Evolutionary conservation across 805 yeast genomes (phyloP).

Genomic region (Torulaspora maleeae): DNA sequence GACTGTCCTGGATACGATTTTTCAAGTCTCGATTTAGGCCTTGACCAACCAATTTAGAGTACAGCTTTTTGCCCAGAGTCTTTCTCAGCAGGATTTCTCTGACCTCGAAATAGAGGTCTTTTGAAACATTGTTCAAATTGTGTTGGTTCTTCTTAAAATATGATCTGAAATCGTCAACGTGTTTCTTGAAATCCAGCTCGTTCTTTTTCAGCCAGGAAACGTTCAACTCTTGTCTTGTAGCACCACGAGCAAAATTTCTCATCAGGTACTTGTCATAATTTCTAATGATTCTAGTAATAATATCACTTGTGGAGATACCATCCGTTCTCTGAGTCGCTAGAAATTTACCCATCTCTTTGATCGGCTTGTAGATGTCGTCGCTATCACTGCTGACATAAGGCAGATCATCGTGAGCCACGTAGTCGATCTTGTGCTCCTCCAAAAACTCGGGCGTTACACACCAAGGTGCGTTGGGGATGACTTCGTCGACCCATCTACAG

Average conservation of each 20-base stretch:
- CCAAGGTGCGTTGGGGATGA: constrained; percentile 94
- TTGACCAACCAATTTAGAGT: constrained; percentile 28
- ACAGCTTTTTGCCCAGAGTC: constrained; percentile 34
- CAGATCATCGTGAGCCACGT: constrained; percentile 95
- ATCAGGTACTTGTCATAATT: constrained; percentile 95
- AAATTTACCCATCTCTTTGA: constrained; percentile 86
- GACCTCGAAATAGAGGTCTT: constrained; percentile 80
- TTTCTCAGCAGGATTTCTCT: constrained; percentile 54
- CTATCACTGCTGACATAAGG: constrained; percentile 88
- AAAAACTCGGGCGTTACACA: constrained; percentile 79
- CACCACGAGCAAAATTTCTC: constrained; percentile 97
- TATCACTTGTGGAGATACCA: constrained; percentile 93
- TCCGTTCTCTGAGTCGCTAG: constrained; percentile 94
- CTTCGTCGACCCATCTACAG: constrained; percentile 98
- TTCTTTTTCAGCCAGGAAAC: constrained; percentile 97
- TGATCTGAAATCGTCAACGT: constrained; percentile 78
- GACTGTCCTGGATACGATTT: constrained; percentile 12
- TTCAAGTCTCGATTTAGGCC: constrained; percentile 46
- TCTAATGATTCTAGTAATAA: constrained; percentile 88
- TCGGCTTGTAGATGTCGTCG: constrained; percentile 90
- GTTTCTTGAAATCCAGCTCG: constrained; percentile 89
- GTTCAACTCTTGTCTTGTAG: constrained; percentile 90
- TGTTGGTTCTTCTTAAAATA: constrained; percentile 76
- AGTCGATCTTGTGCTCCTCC: constrained; percentile 76
- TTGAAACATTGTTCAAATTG: constrained; percentile 64